Conservation (phyloP, 305 asterid genomes). For the Striga hermonthica region DNA sequence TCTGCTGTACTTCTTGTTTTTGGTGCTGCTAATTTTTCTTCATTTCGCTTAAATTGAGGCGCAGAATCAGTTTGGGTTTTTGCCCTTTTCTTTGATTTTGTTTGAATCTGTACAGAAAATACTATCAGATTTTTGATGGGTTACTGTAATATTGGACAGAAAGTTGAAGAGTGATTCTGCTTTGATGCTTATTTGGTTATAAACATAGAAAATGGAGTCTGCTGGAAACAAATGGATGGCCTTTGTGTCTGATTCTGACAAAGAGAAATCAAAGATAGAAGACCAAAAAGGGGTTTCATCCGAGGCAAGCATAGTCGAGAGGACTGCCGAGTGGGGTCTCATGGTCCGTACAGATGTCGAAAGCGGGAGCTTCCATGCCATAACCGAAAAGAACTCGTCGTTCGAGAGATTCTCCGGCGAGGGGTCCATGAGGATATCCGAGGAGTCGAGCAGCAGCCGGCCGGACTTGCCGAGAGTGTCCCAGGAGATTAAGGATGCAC, state of each 20-base stretch:
- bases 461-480: constrained; percentile 69
- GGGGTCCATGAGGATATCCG: constrained; percentile 53
- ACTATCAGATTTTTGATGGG: neutral
- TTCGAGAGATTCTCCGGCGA: constrained; percentile 36
- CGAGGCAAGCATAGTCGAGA: constrained; percentile 52
- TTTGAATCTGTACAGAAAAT: neutral
- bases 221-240: constrained; percentile 67
- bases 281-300: constrained; percentile 25
- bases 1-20: neutral
- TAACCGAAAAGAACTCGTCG: constrained; percentile 51
- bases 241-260: constrained; percentile 36
- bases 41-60: too few relatives aligned
- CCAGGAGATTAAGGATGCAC: constrained; percentile 90
- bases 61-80: neutral
- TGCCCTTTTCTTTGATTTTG: neutral
- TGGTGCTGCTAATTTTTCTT: neutral
- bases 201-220: constrained; percentile 43
- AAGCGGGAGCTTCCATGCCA: constrained; percentile 55
- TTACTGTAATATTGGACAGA: constrained; percentile 22
- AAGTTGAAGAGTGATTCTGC: constrained; percentile 13
- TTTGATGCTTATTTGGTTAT: neutral
- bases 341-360: constrained; percentile 57
- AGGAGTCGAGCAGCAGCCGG: constrained; percentile 42
- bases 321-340: constrained; percentile 90
- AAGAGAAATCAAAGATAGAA: constrained; percentile 24